These are phyloP conservation scores for Saccharomycopsis microspora DNA, from an alignment of 805 yeast species.

Conservation along the genomic window DNA sequence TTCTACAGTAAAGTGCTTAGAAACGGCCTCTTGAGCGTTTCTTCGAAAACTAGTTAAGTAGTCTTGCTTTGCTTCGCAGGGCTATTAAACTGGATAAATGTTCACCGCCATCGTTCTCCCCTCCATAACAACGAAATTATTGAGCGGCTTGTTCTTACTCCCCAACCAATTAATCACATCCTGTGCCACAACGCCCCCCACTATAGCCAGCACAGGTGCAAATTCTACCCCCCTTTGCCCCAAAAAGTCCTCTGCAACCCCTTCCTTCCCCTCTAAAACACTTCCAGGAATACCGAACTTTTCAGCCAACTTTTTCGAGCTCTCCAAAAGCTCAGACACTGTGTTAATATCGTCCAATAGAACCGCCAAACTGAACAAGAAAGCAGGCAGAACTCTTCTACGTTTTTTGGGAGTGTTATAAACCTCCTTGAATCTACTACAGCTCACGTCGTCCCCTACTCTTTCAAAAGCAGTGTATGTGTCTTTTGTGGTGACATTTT, in stretches of 20 bases:
- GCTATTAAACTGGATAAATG: conserved; percentile 22
- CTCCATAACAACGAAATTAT: conserved; percentile 71
- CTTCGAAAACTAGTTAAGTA: neutral
- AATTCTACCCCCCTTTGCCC: conserved; percentile 51
- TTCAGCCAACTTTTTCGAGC: conserved; percentile 24
- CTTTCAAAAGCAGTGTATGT: conserved; percentile 8
- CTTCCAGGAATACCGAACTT: conserved; percentile 35
- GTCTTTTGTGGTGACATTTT: conserved; percentile 8
- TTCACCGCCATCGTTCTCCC: conserved; percentile 67
- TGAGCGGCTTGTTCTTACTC: conserved; percentile 66
- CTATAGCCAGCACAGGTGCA: conserved; percentile 73
- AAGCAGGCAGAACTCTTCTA: conserved; percentile 39
- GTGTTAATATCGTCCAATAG: conserved; percentile 20
- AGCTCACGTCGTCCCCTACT: conserved; percentile 14
- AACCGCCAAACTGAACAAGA: conserved; percentile 50
- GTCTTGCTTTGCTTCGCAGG: neutral
- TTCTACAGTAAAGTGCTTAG: neutral
- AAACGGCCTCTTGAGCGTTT: neutral
- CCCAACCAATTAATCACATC: conserved; percentile 79
- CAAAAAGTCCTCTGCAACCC: conserved; percentile 28
- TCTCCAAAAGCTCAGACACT: conserved; percentile 17
- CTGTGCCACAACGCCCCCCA: conserved; percentile 87
- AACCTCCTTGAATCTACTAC: conserved; percentile 4
- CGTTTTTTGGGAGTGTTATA: conserved; percentile 26
- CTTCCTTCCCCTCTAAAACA: conserved; percentile 30